phyloP scores from a whole-genome alignment of 2,329 filamentous ascomycete species.

The Apiospora arundinis region DNA sequence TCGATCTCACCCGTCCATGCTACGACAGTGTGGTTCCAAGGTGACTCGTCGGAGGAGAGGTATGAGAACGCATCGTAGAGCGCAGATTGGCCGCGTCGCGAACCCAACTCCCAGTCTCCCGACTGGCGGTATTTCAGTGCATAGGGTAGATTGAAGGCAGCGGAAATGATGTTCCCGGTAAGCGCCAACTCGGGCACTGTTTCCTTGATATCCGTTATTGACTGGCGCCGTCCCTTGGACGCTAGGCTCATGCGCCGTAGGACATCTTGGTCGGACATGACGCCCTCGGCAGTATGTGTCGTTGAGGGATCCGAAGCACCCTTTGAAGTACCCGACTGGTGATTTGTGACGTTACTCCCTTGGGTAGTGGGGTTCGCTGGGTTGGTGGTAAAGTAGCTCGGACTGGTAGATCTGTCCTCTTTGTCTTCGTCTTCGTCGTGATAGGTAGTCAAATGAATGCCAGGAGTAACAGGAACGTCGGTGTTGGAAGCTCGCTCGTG shows the following conservation, averaged over 20 bases:
- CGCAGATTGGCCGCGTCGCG: conserved; percentile 86
- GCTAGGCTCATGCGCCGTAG: conserved; percentile 51
- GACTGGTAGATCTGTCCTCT: conserved; percentile 25
- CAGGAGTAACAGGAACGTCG: conserved; percentile 49
- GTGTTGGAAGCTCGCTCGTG: conserved; percentile 43
- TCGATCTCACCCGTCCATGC: conserved; percentile 94
- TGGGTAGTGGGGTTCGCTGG: conserved; percentile 23
- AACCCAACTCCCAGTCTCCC: conserved; percentile 71
- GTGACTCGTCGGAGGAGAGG: conserved; percentile 80
- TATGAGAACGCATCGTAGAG: conserved; percentile 91
- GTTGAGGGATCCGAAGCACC: conserved; percentile 28
- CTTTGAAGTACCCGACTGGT: neutral
- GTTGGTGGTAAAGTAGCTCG: conserved; percentile 42
- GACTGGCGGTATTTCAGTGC: conserved; percentile 63
- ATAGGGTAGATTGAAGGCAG: conserved; percentile 68
- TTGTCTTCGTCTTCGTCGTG: conserved; percentile 29
- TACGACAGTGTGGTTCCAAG: conserved; percentile 91
- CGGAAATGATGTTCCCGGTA: conserved; percentile 71
- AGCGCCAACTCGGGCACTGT: conserved; percentile 63
- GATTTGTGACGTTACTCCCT: neutral
- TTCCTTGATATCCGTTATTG: conserved; percentile 60
- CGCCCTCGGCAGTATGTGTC: conserved; percentile 35
- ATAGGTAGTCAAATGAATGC: conserved; percentile 43
- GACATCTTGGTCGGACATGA: conserved; percentile 47
- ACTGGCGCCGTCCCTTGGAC: conserved; percentile 53